Evolutionary conservation across 192 early-diverging fungal genomes (phyloP).

Genomic region (Backusella mclennaniae): DNA sequence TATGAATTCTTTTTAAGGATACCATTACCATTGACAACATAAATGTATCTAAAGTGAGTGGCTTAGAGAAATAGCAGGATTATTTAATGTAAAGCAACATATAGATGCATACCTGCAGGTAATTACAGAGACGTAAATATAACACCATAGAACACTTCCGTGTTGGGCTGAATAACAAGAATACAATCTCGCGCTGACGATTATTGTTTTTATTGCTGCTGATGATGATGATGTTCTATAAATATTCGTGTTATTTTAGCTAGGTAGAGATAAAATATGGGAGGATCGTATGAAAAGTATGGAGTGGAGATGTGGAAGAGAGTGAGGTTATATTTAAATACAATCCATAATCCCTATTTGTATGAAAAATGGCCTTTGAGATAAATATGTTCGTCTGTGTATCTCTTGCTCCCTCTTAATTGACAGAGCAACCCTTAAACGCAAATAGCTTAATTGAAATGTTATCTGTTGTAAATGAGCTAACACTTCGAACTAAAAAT

Average conservation of each 20-base stretch:
- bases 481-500: no score
- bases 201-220: background rate
- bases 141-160: no score
- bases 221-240: background rate
- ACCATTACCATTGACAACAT: background rate
- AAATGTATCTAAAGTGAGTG: background rate
- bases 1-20: no score
- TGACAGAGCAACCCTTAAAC: background rate
- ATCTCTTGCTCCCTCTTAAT: background rate
- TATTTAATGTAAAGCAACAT: no score
- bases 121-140: background rate
- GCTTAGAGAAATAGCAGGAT: background rate
- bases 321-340: background rate
- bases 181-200: background rate
- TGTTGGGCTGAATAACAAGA: background rate
- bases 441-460: no score
- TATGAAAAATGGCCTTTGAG: background rate
- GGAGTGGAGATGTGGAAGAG: background rate
- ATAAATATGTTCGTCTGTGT: background rate
- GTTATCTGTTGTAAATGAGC: no score
- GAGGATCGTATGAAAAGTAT: background rate
- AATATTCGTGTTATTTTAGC: background rate
- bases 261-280: background rate
- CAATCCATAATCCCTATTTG: background rate
- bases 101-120: no score